Evolutionary conservation across 768 basidiomycete genomes (phyloP).

Genomic region (Agrocybe praecox): DNA sequence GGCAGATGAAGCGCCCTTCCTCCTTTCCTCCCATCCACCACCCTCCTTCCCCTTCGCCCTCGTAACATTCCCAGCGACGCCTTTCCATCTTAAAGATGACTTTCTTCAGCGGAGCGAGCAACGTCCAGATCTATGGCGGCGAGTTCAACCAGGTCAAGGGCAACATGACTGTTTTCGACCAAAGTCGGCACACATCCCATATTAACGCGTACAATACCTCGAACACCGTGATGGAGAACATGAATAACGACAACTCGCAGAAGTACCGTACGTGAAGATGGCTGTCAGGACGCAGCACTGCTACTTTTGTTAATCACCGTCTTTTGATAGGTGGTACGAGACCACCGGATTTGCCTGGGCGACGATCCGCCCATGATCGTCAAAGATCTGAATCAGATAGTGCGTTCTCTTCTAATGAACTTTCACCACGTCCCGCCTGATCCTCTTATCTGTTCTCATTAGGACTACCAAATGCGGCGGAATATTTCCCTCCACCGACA

Average conservation of each 20-base stretch:
- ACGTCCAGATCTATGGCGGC: background rate
- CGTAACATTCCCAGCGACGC: background rate
- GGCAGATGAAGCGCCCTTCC: background rate
- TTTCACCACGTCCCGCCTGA: background rate
- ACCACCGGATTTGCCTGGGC: background rate
- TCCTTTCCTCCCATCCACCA: background rate
- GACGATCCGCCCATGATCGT: background rate
- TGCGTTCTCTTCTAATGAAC: background rate
- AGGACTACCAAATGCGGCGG: background rate
- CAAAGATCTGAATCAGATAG: background rate
- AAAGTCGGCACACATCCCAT: background rate
- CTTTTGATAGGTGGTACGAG: background rate
- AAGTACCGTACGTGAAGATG: background rate
- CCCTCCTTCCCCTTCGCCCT: background rate
- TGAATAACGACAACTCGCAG: background rate
- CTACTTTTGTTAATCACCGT: background rate
- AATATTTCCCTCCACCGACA: background rate
- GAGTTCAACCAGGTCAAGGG: background rate
- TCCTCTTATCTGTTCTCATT: background rate
- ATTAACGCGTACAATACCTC: background rate
- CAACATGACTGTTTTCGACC: background rate
- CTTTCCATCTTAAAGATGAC: background rate
- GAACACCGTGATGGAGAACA: background rate
- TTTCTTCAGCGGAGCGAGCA: background rate
- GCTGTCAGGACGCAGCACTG: background rate